Conservation (phyloP, 2,329 filamentous ascomycete genomes). For the Chaetomium sp. region DNA sequence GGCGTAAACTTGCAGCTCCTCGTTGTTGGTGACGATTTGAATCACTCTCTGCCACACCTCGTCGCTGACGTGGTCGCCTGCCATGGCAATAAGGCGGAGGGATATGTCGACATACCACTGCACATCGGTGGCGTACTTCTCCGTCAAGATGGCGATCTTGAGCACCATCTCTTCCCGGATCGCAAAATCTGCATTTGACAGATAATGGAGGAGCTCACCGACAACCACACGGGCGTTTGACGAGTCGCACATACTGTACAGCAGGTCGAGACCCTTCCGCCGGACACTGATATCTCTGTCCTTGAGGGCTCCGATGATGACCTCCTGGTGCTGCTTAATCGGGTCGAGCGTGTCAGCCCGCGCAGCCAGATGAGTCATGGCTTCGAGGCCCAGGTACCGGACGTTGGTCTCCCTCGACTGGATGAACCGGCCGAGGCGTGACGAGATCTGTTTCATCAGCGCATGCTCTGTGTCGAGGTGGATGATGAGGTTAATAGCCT, state of each 20-base stretch:
- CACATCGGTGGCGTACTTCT: constrained; percentile 97
- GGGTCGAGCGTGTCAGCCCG: constrained; percentile 91
- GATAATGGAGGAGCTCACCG: constrained; percentile 86
- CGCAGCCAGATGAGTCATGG: constrained; percentile 96
- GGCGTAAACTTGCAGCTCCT: constrained; percentile 95
- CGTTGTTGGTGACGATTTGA: constrained; percentile 98
- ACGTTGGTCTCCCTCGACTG: constrained; percentile 97
- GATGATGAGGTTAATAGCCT: constrained; percentile 98
- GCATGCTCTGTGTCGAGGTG: constrained; percentile 94
- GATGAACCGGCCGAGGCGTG: constrained; percentile 89
- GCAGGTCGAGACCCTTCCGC: constrained; percentile 88
- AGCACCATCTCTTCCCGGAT: constrained; percentile 99
- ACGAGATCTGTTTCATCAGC: constrained; percentile 94
- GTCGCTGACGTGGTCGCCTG: constrained; percentile 96
- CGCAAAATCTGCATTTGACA: constrained; percentile 95
- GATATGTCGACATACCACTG: constrained; percentile 99
- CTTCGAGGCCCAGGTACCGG: constrained; percentile 90
- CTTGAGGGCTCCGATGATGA: constrained; percentile 90
- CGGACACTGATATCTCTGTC: constrained; percentile 97
- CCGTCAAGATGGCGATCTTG: constrained; percentile 96
- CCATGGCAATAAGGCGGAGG: constrained; percentile 89
- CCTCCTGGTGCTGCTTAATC: constrained; percentile 96
- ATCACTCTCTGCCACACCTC: constrained; percentile 99
- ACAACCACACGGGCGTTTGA: constrained; percentile 94
- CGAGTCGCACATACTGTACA: constrained; percentile 99